These are phyloP conservation scores for Xerocomus amazonicus DNA, from an alignment of 1,284 basidiomycete species.

Conservation along the genomic window DNA sequence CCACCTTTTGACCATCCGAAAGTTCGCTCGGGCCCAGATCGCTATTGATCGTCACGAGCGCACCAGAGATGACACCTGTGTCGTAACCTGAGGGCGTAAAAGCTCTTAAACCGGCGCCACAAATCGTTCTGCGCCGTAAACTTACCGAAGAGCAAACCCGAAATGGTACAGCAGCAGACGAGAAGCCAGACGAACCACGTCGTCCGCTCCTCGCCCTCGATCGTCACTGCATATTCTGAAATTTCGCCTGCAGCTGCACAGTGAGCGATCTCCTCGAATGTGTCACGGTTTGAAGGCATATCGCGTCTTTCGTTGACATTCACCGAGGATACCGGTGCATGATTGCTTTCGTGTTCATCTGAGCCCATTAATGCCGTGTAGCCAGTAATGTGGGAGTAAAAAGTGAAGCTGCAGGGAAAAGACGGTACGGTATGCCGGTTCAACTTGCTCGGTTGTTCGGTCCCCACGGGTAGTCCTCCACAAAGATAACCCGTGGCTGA, in stretches of 20 bases:
- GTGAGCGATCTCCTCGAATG: conserved; percentile 16
- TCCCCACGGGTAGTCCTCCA: too few species aligned
- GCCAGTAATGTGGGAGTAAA: not conserved
- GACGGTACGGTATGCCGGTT: too few species aligned
- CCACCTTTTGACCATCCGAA: conserved; percentile 63
- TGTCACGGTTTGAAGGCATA: conserved; percentile 1
- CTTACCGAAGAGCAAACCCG: conserved; percentile 75
- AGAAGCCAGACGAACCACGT: conserved; percentile 72
- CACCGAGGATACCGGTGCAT: not conserved
- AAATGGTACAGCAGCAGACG: conserved; percentile 63
- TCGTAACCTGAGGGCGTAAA: conserved; percentile 61
- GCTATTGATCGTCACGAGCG: conserved; percentile 67
- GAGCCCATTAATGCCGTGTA: not conserved
- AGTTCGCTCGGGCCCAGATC: conserved; percentile 62
- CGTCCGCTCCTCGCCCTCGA: conserved; percentile 67
- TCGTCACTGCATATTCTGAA: conserved; percentile 57
- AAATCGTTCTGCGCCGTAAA: not conserved
- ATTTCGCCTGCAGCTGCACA: conserved; percentile 43
- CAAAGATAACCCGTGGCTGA: too few species aligned
- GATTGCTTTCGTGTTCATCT: not conserved
- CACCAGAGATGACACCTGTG: conserved; percentile 76
- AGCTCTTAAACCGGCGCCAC: conserved; percentile 1
- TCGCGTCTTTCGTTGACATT: conserved; percentile 4
- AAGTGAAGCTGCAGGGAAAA: not conserved
- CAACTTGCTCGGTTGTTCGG: too few species aligned